Percentiles rank a stretch among this genome's conserved stretches.
Evolutionary conservation across 495 filamentous ascomycete genomes (phyloP).

Genomic region (Neurospora sp.): DNA sequence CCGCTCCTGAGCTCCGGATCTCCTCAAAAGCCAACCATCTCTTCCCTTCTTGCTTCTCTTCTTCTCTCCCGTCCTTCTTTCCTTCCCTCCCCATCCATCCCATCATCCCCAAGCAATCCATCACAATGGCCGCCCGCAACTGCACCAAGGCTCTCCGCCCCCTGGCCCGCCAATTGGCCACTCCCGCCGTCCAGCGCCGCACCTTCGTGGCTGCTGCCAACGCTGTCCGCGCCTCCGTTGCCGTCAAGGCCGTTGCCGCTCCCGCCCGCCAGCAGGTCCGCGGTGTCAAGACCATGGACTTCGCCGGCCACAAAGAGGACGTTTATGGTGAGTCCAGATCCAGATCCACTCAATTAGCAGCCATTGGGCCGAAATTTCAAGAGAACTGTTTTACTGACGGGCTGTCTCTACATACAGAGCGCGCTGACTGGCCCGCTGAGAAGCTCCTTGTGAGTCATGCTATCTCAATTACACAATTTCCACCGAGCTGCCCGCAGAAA

Average conservation of each 20-base stretch:
- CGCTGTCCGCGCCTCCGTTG: constrained; percentile 44
- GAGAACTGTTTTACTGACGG: constrained; percentile 3
- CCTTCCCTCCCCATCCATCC: constrained; percentile 8
- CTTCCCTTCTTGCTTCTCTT: not conserved
- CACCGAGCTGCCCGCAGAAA: not conserved
- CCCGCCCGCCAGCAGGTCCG: constrained; percentile 53
- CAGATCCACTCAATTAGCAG: not conserved
- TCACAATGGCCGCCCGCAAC: constrained; percentile 77
- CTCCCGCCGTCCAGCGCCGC: constrained; percentile 55
- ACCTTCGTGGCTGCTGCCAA: constrained; percentile 60
- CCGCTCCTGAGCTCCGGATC: not conserved
- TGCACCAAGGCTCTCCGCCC: constrained; percentile 73
- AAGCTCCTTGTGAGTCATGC: constrained; percentile 71
- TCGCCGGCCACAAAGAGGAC: constrained; percentile 82
- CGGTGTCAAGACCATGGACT: constrained; percentile 85
- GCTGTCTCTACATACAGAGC: constrained; percentile 48
- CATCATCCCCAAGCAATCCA: constrained; percentile 23
- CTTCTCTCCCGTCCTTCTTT: constrained; percentile 8
- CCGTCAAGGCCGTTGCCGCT: constrained; percentile 40
- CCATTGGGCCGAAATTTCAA: not conserved
- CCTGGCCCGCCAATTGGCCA: constrained; percentile 63
- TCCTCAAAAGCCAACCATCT: constrained; percentile 11
- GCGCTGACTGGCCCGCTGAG: constrained; percentile 94
- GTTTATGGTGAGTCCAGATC: constrained; percentile 62
- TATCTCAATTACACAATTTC: not conserved